Conservation (phyloP, 305 asterid species). For the Plantago lanceolata region DNA sequence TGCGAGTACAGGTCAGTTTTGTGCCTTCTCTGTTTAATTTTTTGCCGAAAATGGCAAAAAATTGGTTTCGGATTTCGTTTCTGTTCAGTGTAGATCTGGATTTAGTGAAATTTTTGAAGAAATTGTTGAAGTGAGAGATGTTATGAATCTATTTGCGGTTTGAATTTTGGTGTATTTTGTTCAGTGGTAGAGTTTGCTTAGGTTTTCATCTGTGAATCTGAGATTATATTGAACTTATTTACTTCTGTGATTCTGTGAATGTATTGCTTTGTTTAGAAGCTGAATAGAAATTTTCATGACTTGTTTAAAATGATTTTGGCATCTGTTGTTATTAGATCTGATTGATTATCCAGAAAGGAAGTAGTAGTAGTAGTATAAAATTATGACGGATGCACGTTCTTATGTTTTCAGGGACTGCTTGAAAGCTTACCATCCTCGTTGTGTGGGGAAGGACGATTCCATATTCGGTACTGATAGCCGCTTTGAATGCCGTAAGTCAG, state of each 20-base stretch:
- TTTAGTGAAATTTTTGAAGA: background rate
- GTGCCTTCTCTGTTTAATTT: background rate
- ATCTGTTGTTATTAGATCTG: background rate
- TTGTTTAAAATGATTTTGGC: too few species aligned
- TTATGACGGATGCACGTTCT: conserved; percentile 5
- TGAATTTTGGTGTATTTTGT: background rate
- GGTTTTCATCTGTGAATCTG: background rate
- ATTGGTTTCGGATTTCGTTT: background rate
- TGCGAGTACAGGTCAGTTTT: conserved; percentile 49
- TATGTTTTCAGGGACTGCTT: conserved; percentile 58
- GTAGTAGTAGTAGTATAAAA: too few species aligned
- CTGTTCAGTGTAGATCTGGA: background rate
- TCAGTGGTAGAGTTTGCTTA: background rate
- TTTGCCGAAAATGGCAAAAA: background rate
- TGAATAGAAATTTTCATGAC: too few species aligned
- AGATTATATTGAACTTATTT: too few species aligned
- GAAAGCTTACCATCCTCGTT: conserved; percentile 66
- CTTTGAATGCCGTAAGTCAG: conserved; percentile 70
- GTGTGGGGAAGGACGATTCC: conserved; percentile 50
- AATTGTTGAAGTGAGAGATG: too few species aligned
- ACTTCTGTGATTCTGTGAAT: background rate
- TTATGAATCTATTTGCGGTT: background rate
- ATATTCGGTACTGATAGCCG: conserved; percentile 32
- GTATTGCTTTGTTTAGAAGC: background rate
- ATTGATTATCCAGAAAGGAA: too few species aligned